Conservation (phyloP, 768 basidiomycete species). For the Rhodotorula babjevae region DNA sequence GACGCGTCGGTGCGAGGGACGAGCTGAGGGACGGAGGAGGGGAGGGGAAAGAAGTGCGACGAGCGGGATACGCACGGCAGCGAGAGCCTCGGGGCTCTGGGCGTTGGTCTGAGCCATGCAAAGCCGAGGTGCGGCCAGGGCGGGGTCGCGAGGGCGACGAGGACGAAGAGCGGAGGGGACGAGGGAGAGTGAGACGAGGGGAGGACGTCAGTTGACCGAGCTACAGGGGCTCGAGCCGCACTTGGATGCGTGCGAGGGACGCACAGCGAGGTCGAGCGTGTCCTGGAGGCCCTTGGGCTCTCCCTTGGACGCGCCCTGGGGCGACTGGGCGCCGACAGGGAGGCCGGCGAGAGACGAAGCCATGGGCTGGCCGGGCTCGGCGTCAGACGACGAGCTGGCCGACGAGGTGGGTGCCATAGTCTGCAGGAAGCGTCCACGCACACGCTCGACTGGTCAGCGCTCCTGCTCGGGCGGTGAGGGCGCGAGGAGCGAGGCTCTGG, state of each 20-base stretch:
- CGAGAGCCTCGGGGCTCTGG: constrained; percentile 4
- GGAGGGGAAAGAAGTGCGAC: not conserved
- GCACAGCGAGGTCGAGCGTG: constrained; percentile 33
- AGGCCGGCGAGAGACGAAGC: constrained; percentile 30
- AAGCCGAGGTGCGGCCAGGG: too few relatives aligned
- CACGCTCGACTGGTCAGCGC: not conserved
- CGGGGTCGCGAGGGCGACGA: not conserved
- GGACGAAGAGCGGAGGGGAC: too few relatives aligned
- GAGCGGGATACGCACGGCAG: constrained; percentile 6
- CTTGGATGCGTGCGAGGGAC: not conserved
- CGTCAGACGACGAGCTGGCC: constrained; percentile 19
- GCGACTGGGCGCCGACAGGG: constrained; percentile 10
- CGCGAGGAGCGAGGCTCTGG: too few relatives aligned
- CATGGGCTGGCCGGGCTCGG: constrained; percentile 12
- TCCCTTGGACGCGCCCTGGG: not conserved
- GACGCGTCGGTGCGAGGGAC: not conserved
- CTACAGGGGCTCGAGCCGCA: not conserved
- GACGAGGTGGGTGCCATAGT: constrained; percentile 27
- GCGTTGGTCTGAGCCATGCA: not conserved
- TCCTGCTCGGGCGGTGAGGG: not conserved
- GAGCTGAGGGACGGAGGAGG: not conserved
- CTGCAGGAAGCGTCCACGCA: not conserved
- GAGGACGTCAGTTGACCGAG: not conserved
- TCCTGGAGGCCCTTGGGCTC: constrained; percentile 22
- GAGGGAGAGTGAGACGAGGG: too few relatives aligned